Conservation (phyloP, 148 eudicot genomes). For the Salicornia ramosissima region DNA sequence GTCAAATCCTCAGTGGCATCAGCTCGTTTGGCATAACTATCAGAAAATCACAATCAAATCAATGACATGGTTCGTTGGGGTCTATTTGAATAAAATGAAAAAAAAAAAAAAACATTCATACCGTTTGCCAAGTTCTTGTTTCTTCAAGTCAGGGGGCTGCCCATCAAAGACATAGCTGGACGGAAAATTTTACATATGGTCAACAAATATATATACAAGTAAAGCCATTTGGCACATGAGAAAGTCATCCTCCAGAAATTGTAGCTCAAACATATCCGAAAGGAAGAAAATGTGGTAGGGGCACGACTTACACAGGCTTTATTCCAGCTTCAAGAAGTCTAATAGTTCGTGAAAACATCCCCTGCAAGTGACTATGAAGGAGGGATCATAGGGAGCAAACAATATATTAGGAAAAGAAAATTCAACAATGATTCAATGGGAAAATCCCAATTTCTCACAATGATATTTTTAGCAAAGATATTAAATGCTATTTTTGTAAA, state of each 20-base stretch:
- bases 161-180: slow-evolving; percentile 94
- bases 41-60: slow-evolving; percentile 19
- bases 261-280: not conserved
- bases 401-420: not conserved
- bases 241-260: not conserved
- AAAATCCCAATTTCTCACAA: no score
- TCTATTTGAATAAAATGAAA: not conserved
- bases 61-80: not conserved
- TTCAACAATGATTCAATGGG: no score
- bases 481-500: no score
- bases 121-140: slow-evolving; percentile 99
- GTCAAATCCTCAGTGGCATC: slow-evolving; percentile 86
- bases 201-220: not conserved
- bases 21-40: slow-evolving; percentile 75
- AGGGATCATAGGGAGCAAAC: slow-evolving; percentile 6
- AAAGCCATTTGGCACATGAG: not conserved
- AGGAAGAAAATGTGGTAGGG: not conserved
- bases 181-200: not conserved
- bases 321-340: slow-evolving; percentile 95
- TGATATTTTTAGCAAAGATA: no score
- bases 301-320: slow-evolving; percentile 78
- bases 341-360: slow-evolving; percentile 90
- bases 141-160: slow-evolving; percentile 90
- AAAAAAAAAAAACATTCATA: slow-evolving; percentile 21
- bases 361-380: slow-evolving; percentile 81